Base-by-base conservation (phyloP, 306 rosid species). In the Fragaria nilgerrensis region DNA sequence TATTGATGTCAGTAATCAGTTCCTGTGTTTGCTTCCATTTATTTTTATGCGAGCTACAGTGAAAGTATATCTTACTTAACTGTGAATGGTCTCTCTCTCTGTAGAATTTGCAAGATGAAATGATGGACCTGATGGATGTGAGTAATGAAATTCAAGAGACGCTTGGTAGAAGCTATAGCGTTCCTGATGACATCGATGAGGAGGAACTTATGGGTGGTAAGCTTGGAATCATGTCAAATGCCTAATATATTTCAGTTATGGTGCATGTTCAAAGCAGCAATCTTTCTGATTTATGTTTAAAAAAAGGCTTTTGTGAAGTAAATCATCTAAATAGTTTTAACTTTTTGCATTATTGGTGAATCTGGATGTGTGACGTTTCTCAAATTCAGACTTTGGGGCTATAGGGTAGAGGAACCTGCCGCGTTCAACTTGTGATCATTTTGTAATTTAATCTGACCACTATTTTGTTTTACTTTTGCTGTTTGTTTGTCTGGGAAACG, bases 81-180 rank as follows among this genome's bases (percentile, higher is more conserved):
- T 78, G 22, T 64, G 63, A 44, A 66, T 71, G 34, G 36, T 72
- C 22, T 49, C 43, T 22, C 25, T 74, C 29, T 68, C 41, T 86
- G 72, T 85, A 96, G 99, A 92, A 86, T 82, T 85, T 96, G 87
- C 98, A 92, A 91, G 99, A 92, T 83, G 98, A 92, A 87, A 90
- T 96, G 98, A 88, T 88, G 96, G 98, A 96, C 87, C 90, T 96
- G 79, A 96, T 96, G 99, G 98, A 96, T 81, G 99, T 92, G 27
- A 96, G 97, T 80, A 86, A 84, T 62, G 97, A 92, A 87, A 91
- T 96, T 56, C 99, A 91, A 91, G 98, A 96, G 83, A 87, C 93
- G 45, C 87, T 92, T 75, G 98, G 99, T 82, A 85, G 99, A 88
- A 96, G 99, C 94, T 96, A 96, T 72, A 96, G 16, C 55, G 97